These are phyloP conservation scores for Colletotrichum sp. DNA, from an alignment of 2,329 filamentous ascomycete genomes.

Conservation along the genomic window DNA sequence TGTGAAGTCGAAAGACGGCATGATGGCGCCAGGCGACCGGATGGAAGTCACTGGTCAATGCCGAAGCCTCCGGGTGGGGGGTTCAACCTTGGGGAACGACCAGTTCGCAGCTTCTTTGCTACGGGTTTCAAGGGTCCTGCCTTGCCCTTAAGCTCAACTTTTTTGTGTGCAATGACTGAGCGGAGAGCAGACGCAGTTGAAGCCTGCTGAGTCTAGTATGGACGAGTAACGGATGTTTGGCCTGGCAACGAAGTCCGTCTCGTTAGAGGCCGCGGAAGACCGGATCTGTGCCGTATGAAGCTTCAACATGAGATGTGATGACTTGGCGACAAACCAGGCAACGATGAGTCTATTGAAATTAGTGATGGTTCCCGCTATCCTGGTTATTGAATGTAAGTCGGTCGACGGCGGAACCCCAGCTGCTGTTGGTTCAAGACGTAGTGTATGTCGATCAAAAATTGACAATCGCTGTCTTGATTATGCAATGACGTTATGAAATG, in stretches of 20 bases:
- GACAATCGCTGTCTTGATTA: neutral
- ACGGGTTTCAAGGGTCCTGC: neutral
- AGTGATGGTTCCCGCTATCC: neutral
- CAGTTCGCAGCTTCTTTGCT: neutral
- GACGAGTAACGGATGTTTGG: neutral
- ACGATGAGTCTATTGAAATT: neutral
- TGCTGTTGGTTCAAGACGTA: neutral
- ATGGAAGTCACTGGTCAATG: constrained; percentile 3
- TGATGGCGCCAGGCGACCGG: neutral
- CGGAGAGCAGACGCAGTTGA: neutral
- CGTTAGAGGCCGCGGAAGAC: neutral
- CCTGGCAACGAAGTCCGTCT: neutral
- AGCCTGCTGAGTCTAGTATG: neutral
- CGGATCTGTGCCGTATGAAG: constrained; percentile 4
- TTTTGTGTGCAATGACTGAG: neutral
- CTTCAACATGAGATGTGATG: constrained; percentile 8
- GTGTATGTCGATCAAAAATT: neutral
- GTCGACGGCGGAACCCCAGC: neutral
- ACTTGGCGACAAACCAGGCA: neutral
- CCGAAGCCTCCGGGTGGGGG: neutral
- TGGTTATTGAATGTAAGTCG: neutral
- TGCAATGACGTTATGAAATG: neutral
- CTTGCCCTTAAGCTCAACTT: neutral
- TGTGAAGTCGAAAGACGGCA: neutral
- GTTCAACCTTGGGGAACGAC: neutral